phyloP scores from a whole-genome alignment of 225 moss, liverwort and hornwort species.

The Pseudoscleropodium purum region DNA sequence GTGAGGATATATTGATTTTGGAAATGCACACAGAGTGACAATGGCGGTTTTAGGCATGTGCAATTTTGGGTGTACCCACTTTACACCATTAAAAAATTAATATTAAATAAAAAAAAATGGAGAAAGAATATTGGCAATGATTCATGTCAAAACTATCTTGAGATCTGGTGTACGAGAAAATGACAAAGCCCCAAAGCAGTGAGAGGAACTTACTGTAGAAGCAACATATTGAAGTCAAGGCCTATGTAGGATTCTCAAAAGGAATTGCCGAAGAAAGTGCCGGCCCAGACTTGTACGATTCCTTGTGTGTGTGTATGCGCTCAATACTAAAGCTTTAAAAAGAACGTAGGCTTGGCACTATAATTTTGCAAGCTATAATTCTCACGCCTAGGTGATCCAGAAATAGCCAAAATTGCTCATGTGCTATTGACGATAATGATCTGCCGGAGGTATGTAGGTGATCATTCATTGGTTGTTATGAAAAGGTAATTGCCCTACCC shows the following conservation, averaged over 20 bases:
- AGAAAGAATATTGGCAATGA: not conserved
- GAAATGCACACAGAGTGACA: not conserved
- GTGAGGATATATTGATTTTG: rapidly evolving
- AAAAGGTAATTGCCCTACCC: not conserved
- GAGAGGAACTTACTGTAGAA: not conserved
- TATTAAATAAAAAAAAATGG: rapidly evolving
- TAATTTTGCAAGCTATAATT: not conserved
- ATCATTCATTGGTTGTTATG: not conserved
- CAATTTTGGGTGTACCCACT: not conserved
- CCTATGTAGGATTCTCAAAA: not conserved
- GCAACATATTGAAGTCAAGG: not conserved
- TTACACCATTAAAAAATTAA: not conserved
- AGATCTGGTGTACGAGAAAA: not conserved
- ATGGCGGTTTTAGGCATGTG: not conserved
- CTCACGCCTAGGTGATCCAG: no score
- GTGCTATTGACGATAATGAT: not conserved
- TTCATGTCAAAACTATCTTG: not conserved
- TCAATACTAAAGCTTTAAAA: not conserved
- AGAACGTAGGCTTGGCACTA: not conserved
- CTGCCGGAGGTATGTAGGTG: not conserved
- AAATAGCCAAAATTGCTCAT: not conserved
- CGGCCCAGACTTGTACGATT: not conserved
- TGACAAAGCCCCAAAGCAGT: not conserved
- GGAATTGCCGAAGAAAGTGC: no score
- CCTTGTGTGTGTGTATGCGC: rapidly evolving